Evolutionary conservation across 75 land plant genomes (phyloP), one percentile per base, ranked within the genome.

Genomic region (Cupressus sempervirens): DNA sequence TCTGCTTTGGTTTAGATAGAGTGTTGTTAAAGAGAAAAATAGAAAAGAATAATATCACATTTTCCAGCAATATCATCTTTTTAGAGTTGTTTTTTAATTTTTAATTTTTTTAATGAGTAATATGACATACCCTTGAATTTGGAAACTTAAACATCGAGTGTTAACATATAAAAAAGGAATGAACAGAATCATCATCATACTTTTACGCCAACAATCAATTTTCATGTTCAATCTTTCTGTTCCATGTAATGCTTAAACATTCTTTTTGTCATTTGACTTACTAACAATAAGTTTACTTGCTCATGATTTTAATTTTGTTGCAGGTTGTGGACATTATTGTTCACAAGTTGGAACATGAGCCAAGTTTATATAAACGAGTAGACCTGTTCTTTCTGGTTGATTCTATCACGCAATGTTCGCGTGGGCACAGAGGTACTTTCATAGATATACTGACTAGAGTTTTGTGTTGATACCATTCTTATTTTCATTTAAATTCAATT

Each of bases 371-470:
- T 77, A 90, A 88, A 83, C 91, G 91, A 84, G 91, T 97, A 68
- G 99, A 97, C 81, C 82, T 94, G 52, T 94, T 97, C 86, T 97
- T 97, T 74, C 92, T 97, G 76, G 94, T 97, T 43, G 99, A 97
- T 91, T 97, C 99, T 14, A 95, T 97, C 32, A 92, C 93, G 76
- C 98, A 93, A 87, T 91, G 88, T 53, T 95, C 98, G 58, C 90
- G 90, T 43, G 89, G 88, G n/a, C 87, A 88, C 54, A 94, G 90
- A 96, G 99, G 98, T 94, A 86, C 30, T 45, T 73, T 32, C 56
- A n/a, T 2, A 43, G 83, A 38, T 76, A 40, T 88, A 12, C 5
- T 50, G 53, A 13, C 53, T 41, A 16, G 14, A 45, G 53, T 1
- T 53, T 56, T 4, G 20, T 23, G 26, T 43, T 65, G 30, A 40